A percentile compares a stretch with the other conserved stretches of the same genome.
Conservation (phyloP, 768 basidiomycete genomes). For the Leucocoprinus leucothites region DNA sequence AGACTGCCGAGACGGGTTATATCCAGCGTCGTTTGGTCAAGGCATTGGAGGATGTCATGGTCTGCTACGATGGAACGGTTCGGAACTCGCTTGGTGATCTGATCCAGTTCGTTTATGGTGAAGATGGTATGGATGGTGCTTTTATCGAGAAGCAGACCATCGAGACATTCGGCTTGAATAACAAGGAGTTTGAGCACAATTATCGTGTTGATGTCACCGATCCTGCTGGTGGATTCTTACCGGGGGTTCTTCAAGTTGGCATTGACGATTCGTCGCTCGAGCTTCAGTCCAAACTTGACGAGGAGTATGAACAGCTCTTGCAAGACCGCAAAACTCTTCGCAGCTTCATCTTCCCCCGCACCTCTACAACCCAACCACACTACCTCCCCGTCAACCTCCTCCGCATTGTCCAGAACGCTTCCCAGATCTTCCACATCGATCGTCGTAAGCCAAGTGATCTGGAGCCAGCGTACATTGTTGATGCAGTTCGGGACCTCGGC, state of each 20-base stretch:
- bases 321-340: slow-evolving; percentile 81
- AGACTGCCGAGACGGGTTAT: slow-evolving; percentile 99
- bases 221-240: slow-evolving; percentile 72
- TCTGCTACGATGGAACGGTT: slow-evolving; percentile 97
- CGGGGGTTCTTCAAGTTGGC: slow-evolving; percentile 80
- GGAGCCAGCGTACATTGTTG: slow-evolving; percentile 83
- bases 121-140: slow-evolving; percentile 98
- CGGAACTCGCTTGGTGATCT: slow-evolving; percentile 96
- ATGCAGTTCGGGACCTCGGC: slow-evolving; percentile 69
- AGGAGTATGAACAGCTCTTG: slow-evolving; percentile 53
- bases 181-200: slow-evolving; percentile 83
- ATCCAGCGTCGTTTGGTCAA: slow-evolving; percentile 98
- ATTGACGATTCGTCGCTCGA: slow-evolving; percentile 82
- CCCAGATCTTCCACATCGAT: slow-evolving; percentile 97
- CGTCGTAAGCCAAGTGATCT: slow-evolving; percentile 90
- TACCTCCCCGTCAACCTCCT: slow-evolving; percentile 94
- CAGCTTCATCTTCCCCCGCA: slow-evolving; percentile 78
- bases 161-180: slow-evolving; percentile 80
- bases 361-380: slow-evolving; percentile 67
- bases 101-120: slow-evolving; percentile 95
- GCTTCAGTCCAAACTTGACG: slow-evolving; percentile 81
- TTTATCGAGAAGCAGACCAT: slow-evolving; percentile 96
- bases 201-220: slow-evolving; percentile 96
- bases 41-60: slow-evolving; percentile 95
- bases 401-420: slow-evolving; percentile 93